Conservation (phyloP, 1,284 basidiomycete genomes). For the Ustilago esculenta region DNA sequence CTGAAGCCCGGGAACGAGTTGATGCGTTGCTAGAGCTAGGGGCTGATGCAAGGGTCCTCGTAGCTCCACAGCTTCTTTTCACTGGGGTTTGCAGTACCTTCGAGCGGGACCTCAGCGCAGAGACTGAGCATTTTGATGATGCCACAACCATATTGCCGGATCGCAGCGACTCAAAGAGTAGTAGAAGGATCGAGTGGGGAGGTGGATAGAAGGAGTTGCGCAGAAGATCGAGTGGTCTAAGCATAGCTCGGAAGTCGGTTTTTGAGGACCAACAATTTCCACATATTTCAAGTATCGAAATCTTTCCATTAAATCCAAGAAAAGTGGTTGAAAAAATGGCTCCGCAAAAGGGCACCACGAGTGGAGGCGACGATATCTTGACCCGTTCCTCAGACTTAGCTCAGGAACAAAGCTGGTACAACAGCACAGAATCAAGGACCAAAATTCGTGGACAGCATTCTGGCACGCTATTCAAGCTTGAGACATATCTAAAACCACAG, state of each 20-base stretch:
- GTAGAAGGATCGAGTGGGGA: neutral
- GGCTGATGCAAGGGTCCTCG: too few species aligned
- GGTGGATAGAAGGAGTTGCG: neutral
- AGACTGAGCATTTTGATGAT: slow-evolving; percentile 3
- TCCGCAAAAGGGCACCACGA: neutral
- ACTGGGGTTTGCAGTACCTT: too few species aligned
- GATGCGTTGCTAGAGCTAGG: neutral
- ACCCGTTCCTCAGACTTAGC: too few species aligned
- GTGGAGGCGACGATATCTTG: slow-evolving; percentile 10
- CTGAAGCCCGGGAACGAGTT: too few species aligned
- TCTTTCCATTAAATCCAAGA: neutral
- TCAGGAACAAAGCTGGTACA: too few species aligned
- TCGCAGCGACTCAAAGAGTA: neutral
- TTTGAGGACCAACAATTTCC: slow-evolving; percentile 17
- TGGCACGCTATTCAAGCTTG: too few species aligned
- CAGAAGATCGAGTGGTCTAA: slow-evolving; percentile 5
- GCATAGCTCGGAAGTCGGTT: neutral
- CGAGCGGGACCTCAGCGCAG: slow-evolving; percentile 3
- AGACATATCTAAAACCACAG: too few species aligned
- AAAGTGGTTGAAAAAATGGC: neutral
- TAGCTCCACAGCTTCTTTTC: too few species aligned
- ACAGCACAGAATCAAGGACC: too few species aligned
- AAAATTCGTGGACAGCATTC: too few species aligned
- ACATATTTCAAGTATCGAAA: too few species aligned
- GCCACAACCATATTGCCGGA: slow-evolving; percentile 6